Evolutionary conservation across 2,329 filamentous ascomycete species (phyloP), one percentile per base, ranked within the genome.

Genomic region (Immersiporthe knoxdaviesiana): DNA sequence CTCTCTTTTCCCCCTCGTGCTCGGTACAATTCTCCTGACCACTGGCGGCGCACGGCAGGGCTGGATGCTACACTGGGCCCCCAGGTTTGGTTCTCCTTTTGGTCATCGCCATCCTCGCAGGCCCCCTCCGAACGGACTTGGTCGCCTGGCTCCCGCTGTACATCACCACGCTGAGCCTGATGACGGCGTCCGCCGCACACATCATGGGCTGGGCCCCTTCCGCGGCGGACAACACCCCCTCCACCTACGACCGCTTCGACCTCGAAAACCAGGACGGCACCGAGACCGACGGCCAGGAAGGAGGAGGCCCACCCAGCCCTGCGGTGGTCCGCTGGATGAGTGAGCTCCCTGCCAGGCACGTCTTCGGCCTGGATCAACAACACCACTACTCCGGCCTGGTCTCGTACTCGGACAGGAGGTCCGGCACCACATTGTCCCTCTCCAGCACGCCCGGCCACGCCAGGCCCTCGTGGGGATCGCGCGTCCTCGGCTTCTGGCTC

Each of bases 61-160:
- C 30, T 52, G 41, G 41, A 62, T 27, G 52, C n/a, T 59, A 59
- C 59, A 66, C 62, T 16, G 30, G 54, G 8, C 66, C 37, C 16
- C 30, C 37, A 21, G 61, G 50, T 39, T 18, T 66, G 21, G 39
- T 50, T 58, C 37, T 59, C 41, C 56, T 70, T 37, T 24, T 65
- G 32, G 59, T 70, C 52, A 61, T 52, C 5, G 62, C 32, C 32
- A 24, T 32, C 54, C 18, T 62, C 63, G 32, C 68, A 21, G 62
- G 66, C 41, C 64, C 58, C 24, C 59, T 47, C 62, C 69, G 58
- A n/a, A 60, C 39, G 27, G 58, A 66, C 18, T 21, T 66, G 44
- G 47, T 62, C 58, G 41, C 12, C 27, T 66, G 59, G 32, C 32
- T 60, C 12, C 50, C 50, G 18, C 39, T 37, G 10, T 68, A 24